These are phyloP conservation scores for Kodamaea sagamina DNA, from an alignment of 805 yeast genomes.

Conservation along the genomic window DNA sequence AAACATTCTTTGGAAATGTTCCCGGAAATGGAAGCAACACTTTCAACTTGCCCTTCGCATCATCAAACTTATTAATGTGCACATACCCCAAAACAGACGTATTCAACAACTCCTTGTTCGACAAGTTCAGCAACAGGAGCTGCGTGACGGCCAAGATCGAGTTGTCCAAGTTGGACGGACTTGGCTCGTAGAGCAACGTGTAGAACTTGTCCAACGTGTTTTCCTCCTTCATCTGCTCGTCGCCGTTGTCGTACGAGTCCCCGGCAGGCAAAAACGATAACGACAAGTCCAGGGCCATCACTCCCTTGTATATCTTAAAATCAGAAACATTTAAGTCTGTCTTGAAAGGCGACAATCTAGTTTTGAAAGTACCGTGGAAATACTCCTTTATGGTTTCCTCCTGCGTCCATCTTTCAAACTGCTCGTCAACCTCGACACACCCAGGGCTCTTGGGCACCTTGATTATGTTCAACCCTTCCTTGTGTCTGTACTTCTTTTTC, in stretches of 20 bases:
- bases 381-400: slow-evolving; percentile 80
- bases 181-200: slow-evolving; percentile 43
- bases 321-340: slow-evolving; percentile 68
- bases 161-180: slow-evolving; percentile 64
- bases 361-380: slow-evolving; percentile 74
- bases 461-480: slow-evolving; percentile 39
- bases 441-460: slow-evolving; percentile 77
- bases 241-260: slow-evolving; percentile 39
- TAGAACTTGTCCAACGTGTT: slow-evolving; percentile 36
- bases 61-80: slow-evolving; percentile 72
- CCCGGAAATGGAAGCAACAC: slow-evolving; percentile 89
- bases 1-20: slow-evolving; percentile 69
- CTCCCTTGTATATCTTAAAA: slow-evolving; percentile 60
- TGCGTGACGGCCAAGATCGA: slow-evolving; percentile 65
- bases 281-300: slow-evolving; percentile 43
- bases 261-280: slow-evolving; percentile 46
- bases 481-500: slow-evolving; percentile 48
- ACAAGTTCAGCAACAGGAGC: slow-evolving; percentile 38
- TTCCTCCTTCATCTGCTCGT: slow-evolving; percentile 26
- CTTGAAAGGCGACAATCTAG: slow-evolving; percentile 81
- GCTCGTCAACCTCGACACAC: slow-evolving; percentile 70
- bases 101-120: slow-evolving; percentile 51
- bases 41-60: slow-evolving; percentile 64
- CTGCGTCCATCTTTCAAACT: slow-evolving; percentile 68
- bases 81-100: slow-evolving; percentile 78